Base-by-base conservation (phyloP, 371 early-diverging fungal genomes). In the Apophysomyces sp. region DNA sequence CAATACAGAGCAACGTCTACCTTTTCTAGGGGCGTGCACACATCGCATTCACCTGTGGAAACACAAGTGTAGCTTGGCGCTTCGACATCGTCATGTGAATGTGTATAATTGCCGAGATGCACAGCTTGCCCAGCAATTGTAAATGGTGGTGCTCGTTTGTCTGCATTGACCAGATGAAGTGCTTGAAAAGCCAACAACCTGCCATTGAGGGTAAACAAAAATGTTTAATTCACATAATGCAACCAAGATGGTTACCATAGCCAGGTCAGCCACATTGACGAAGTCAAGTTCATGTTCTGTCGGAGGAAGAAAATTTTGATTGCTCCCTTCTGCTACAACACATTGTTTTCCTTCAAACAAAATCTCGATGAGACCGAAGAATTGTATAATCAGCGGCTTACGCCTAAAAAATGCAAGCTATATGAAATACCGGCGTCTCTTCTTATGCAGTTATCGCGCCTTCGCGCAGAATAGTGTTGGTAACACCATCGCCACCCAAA, bases 1-100 rank as follows among this genome's bases (percentile, higher is more conserved):
- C 2, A 5, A n/a, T n/a, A 21, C 13, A 11, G 29, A 8, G 28
- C 11, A 16, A 24, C 52, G 28, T 12, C 61, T 65, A 75, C 81
- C 66, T 77, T 73, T 69, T 80, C 81, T 37, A 80, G 53, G 5
- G 78, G 67, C 1, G 69, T 65, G 29, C 81, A 80, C 0, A 76
- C 66, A 60, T 80, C 71, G 52, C 81, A 80, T 54, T 77, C 76
- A 3, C 78, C 71, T 31, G 70, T 73, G 6, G 76, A 54, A 3
- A 65, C 57, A 55, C 81, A 80, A n/a, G 78, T 65, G 49, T 69
- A 79, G 1, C 74, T 76, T 15, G 74, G 63, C 31, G 68, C 69
- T 31, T 72, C 67, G 30, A 79, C 66, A 31, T 68, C 65, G 52
- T 79, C 72, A 55, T 79, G 79, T 1, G 79, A 79, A 57, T 79